Base-by-base conservation (phyloP, 805 yeast genomes). In the Starmerella bombicola region DNA sequence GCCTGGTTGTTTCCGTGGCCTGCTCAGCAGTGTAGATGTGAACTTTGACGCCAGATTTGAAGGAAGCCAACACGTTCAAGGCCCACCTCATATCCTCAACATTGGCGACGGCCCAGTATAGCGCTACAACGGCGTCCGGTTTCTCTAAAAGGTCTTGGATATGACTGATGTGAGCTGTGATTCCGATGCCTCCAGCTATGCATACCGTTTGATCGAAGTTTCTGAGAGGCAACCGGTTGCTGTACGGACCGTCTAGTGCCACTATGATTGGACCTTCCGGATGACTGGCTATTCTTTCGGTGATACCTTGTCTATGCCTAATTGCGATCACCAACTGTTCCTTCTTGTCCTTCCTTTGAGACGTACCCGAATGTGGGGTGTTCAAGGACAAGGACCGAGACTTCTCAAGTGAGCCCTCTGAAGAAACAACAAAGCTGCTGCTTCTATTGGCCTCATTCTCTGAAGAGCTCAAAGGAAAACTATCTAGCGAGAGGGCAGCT, bases 131-230 rank as follows among this genome's bases (percentile, higher is more conserved):
- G 5, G 23, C 15, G 3, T 19, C 17, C 2, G 9, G 8, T 4
- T 4, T 13, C 3, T 9, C 19, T 1, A 43, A 2, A 4, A 38
- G 35, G 10, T 38, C 24, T 16, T 44, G 41, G 4, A 49, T 38
- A 24, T 47, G 39, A 19, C 49, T 42, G 7, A 64, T 19, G 67
- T 56, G 47, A 1, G 73, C 74, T 0, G 80, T 71, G 49, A 76
- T 63, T 5, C 81, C 81, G 47, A 72, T 71, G 12, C 80, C 81
- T 8, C 80, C 80, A 7, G 76, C 70, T 5, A 74, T 49, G 35
- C 62, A 62, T 20, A 66, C 58, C 7, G 62, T 66, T 35, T 57
- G 60, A 39, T 59, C 61, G 56, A 59, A 66, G 33, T 57, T 57
- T 37, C 59, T 54, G 41, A 62, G 60, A 21, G 47, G 47, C 21